Evolutionary conservation across 2,329 filamentous ascomycete genomes (phyloP).

Genomic region (Knoxdaviesia capensis): DNA sequence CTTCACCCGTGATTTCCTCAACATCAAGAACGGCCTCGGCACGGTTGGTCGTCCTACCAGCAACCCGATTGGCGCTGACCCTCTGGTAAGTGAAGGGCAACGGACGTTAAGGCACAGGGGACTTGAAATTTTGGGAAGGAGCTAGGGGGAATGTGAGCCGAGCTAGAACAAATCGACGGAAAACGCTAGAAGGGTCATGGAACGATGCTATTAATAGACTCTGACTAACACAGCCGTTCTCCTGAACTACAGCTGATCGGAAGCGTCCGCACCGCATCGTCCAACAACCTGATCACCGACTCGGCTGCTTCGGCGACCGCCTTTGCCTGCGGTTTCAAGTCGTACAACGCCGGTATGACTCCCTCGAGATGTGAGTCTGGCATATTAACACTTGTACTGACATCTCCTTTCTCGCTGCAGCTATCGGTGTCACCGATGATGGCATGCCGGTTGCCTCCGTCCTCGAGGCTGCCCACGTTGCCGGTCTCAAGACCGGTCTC

Average conservation of each 20-base stretch:
- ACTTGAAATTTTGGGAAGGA: too few species aligned
- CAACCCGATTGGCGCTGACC: conserved; percentile 7
- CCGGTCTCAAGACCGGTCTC: conserved; percentile 8
- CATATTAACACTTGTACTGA: too few species aligned
- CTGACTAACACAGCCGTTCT: too few species aligned
- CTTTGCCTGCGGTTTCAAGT: conserved; percentile 9
- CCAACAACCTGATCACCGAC: conserved; percentile 8
- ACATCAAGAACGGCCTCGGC: conserved; percentile 6
- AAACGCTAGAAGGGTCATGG: too few species aligned
- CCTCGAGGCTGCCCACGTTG: conserved; percentile 9
- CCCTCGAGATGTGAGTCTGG: too few species aligned
- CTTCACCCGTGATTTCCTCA: conserved; percentile 9
- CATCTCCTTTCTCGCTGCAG: neutral
- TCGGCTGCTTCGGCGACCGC: conserved; percentile 9
- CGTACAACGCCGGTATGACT: conserved; percentile 8
- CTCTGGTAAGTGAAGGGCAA: conserved; percentile 4
- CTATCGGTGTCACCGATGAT: conserved; percentile 8
- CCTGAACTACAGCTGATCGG: conserved; percentile 5
- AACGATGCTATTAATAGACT: too few species aligned
- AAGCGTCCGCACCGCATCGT: conserved; percentile 7
- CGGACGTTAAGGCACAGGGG: too few species aligned
- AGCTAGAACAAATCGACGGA: too few species aligned
- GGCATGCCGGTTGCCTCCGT: conserved; percentile 8
- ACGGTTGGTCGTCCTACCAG: conserved; percentile 6
- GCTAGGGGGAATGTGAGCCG: too few species aligned